Base-by-base conservation (phyloP, 495 filamentous ascomycete species). In the Penicillium cosmopolitanum region DNA sequence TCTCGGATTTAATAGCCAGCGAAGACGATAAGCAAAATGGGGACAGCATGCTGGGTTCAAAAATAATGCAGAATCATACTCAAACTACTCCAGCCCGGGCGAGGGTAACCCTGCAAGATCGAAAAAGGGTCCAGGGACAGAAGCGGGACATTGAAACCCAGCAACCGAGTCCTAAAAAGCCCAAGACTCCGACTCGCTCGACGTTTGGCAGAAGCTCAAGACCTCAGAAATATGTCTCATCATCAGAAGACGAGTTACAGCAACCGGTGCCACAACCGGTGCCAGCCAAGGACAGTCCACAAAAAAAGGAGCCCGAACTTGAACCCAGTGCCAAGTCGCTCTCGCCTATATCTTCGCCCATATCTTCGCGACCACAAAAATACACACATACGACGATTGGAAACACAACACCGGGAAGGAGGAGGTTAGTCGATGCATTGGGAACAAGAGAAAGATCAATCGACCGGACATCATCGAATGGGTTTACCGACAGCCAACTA, bases 361-460 rank as follows among this genome's bases (percentile, higher is more conserved):
- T 9, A 3, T 42, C 53, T 5, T 25, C 51, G 47, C 48, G 38
- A 5, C 43, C 43, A 1, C 55, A 16, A 33, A 44, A 15, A 6
- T 13, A 12, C 21, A 28, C 18, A 34, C 42, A 13, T 16, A 33
- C 15, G 35, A 21, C 31, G 1, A 33, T 44, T 16, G 55, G 43
- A 46, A 63, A 61, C 48, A 50, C 50, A 33, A 60, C 64, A 18
- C 62, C 62, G 38, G 63, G 51, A 5, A 66, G 77, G 38, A 74
- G 63, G 44, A 72, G 75, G 51, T 54, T 78, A 42, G 65, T 79
- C n/a, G 75, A 79, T 51, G 72, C 69, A 5, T 50, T 79, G 33
- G 67, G 66, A 31, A 50, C 63, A 5, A 55, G 55, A 34, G 63
- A 54, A 38, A 38, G 31, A 7, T 53, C 42, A 21, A 19, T 36